Evolutionary conservation across 352 stramenopile genomes (phyloP), one percentile per base, ranked within the genome.

Genomic region (Plasmopara muralis): DNA sequence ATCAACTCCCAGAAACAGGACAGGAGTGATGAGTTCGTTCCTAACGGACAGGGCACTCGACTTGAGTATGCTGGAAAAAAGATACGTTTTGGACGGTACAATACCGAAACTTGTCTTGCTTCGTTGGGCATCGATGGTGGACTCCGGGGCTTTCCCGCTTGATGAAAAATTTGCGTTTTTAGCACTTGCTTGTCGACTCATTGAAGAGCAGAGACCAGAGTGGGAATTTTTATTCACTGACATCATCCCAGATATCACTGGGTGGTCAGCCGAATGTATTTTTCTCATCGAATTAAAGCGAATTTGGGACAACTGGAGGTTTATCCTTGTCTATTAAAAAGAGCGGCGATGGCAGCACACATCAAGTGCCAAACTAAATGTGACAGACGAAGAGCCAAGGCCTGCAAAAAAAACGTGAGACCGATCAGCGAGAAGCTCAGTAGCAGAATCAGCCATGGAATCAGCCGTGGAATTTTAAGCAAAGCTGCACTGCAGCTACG

Each of bases 41-140:
- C 20, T 48, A 33, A 51, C 34, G 47, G 29, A 5, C 37, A n/a
- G 25, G 47, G 18, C 44, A 31, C 60, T 52, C 37, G 6, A 41
- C 8, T 49, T 44, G 20, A 59, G 45, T 64, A 64, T 60, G 35
- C 20, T 18, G 33, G 18, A 14, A 18, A 40, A 68, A 67, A 64
- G 55, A 68, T 68, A 64, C 56, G 50, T 55, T 64, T 64, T 53
- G 50, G 50, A 59, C 28, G 39, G 45, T 43, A n/a, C 45, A 47
- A 45, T 58, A 45, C 42, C 25, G 51, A 43, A 33, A 37, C 47
- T 20, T 15, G 35, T 47, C 43, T 29, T 25, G 20, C 16, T 47
- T 38, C 37, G 29, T 39, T 41, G 28, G 45, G 41, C 28, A 45
- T 28, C 30, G 44, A 49, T 29, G 31, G 39, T 34, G 20, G 43